Evolutionary conservation across 805 yeast species (phyloP), one percentile per base, ranked within the genome.

Genomic region (Hagleromyces aurorensis): DNA sequence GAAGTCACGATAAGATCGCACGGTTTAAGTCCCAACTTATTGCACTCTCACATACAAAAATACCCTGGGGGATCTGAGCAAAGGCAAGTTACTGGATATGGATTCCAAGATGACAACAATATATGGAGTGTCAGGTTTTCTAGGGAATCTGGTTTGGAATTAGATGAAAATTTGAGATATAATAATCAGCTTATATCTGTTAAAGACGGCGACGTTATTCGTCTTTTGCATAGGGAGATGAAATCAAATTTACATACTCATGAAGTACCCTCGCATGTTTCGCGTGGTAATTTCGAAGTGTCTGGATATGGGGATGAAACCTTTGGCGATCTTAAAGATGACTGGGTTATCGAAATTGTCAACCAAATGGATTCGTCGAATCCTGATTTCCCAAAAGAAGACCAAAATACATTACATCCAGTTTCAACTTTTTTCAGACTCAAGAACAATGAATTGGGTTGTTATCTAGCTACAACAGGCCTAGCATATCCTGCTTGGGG

Each of bases 401-500:
- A 79, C 48, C 51, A 59, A 28, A 23, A 57, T 6, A 57, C 62
- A 32, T 50, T 85, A 31, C 94, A 83, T 59, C 91, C 96, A 11
- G 69, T 87, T 40, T 74, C 96, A 20, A 70, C 95, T 1, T 75
- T 85, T 13, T 74, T 91, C 61, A 72, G 96, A 58, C 63, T 91
- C 43, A 73, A 66, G 48, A 78, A 78, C 56, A 66, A 65, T 41
- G 72, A 55, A 7, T 55, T 85, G 48, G 80, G 81, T 23, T 93
- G 94, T 56, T 87, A 86, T 56, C 63, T 91, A 50, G 82, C 87
- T 42, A 82, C 89, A 9, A 69, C 91, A 7, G 96, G 96, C 25
- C 61, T 65, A 42, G 55, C 72, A 14, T 76, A 87, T 51, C 99
- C 99, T 12, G 76, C 75, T 11, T 91, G 99, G 99, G 99, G 98